These are phyloP conservation scores for Kuraishia ogatae DNA, from an alignment of 805 yeast species.

Conservation along the genomic window DNA sequence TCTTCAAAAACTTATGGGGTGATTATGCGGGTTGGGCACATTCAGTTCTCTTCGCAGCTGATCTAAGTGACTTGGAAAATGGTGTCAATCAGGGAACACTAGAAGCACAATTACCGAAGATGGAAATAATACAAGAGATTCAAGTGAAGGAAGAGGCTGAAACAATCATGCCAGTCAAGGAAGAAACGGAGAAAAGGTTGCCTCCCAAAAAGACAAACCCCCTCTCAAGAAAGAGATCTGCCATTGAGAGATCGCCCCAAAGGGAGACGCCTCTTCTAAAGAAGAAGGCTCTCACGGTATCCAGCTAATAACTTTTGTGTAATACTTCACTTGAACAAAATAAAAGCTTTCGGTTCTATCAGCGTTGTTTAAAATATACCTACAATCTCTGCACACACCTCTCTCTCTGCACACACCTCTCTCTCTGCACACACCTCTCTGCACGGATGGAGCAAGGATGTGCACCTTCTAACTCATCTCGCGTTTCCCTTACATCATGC, in stretches of 20 bases:
- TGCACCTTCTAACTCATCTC: not conserved
- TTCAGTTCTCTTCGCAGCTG: slow-evolving; percentile 85
- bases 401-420: not conserved
- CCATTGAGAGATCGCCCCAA: not conserved
- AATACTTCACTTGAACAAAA: too few relatives aligned
- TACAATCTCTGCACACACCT: too few relatives aligned
- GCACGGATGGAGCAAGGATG: too few relatives aligned
- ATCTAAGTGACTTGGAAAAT: slow-evolving; percentile 60
- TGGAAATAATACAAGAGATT: slow-evolving; percentile 6
- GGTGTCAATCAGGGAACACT: slow-evolving; percentile 37
- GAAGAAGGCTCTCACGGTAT: not conserved
- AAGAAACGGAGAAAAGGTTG: not conserved
- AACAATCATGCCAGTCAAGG: not conserved
- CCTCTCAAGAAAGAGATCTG: not conserved
- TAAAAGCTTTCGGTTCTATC: too few relatives aligned
- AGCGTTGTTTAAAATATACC: too few relatives aligned
- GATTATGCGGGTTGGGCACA: slow-evolving; percentile 98
- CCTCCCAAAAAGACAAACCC: not conserved
- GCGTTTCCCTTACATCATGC: not conserved
- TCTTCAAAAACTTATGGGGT: slow-evolving; percentile 72
- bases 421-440: not conserved
- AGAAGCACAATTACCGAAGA: not conserved
- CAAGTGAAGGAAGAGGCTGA: not conserved
- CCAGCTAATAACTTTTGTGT: not conserved
- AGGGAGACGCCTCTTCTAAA: not conserved